These are phyloP conservation scores for Scorias spongiosa DNA, from an alignment of 2,329 filamentous ascomycete genomes.

Conservation along the genomic window DNA sequence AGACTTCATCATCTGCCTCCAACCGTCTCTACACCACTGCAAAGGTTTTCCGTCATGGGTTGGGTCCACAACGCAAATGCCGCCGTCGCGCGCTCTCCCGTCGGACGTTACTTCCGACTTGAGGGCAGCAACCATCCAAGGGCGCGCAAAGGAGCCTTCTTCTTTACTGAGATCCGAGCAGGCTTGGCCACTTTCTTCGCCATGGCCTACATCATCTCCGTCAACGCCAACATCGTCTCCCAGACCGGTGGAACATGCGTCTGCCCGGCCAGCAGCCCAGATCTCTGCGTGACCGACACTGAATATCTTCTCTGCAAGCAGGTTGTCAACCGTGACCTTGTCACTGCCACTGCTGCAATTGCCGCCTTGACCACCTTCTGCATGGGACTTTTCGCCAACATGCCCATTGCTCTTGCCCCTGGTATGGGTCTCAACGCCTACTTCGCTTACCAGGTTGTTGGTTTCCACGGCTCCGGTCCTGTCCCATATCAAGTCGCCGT, in stretches of 20 bases:
- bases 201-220: constrained; percentile 68
- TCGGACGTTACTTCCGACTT: constrained; percentile 63
- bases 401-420: constrained; percentile 59
- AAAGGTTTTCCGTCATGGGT: constrained; percentile 1
- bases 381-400: constrained; percentile 71
- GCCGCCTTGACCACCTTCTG: constrained; percentile 63
- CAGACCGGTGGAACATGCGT: constrained; percentile 63
- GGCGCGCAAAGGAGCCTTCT: constrained; percentile 59
- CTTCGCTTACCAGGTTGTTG: constrained; percentile 70
- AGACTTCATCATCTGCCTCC: no score
- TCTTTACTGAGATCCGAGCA: constrained; percentile 72
- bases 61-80: constrained; percentile 14
- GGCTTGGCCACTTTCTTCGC: constrained; percentile 54
- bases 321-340: constrained; percentile 57
- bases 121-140: constrained; percentile 66
- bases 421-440: constrained; percentile 79
- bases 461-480: constrained; percentile 55
- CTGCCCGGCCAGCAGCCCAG: constrained; percentile 38
- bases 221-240: constrained; percentile 50
- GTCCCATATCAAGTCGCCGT: constrained; percentile 64
- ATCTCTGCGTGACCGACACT: constrained; percentile 39
- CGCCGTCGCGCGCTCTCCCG: constrained; percentile 46
- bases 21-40: no score
- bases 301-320: constrained; percentile 49
- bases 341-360: constrained; percentile 75